These are phyloP conservation scores for Flaveria robusta DNA, from an alignment of 129 eudicot species.

Conservation along the genomic window DNA sequence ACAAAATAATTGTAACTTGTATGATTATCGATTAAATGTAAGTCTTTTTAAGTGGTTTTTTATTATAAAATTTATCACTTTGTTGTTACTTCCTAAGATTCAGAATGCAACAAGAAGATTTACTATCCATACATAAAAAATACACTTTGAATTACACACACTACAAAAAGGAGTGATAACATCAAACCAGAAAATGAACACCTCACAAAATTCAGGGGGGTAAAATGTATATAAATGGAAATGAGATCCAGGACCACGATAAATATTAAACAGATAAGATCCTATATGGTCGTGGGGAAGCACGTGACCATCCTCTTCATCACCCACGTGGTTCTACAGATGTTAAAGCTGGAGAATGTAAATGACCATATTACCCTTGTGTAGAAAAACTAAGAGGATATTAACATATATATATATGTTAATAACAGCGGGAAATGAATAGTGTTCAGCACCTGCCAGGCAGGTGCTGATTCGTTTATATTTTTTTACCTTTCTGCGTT, in stretches of 20 bases:
- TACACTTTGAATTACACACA: background rate
- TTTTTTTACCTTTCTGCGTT: too few relatives aligned
- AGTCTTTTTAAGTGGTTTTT: background rate
- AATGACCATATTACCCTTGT: conserved; percentile 29
- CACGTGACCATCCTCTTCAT: conserved; percentile 37
- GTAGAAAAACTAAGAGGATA: conserved; percentile 1
- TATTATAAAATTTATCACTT: background rate
- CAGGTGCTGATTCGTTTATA: too few relatives aligned
- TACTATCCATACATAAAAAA: background rate
- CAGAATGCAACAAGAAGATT: background rate
- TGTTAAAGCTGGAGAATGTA: conserved; percentile 7
- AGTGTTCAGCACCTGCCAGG: too few relatives aligned
- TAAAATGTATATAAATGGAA: conserved; percentile 6
- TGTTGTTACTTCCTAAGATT: background rate
- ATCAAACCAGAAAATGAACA: background rate
- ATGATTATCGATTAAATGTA: background rate
- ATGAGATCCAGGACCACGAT: conserved; percentile 8
- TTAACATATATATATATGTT: too few relatives aligned
- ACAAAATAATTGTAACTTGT: background rate
- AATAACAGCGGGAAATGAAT: too few relatives aligned
- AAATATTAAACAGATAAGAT: conserved; percentile 22
- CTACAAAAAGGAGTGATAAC: background rate
- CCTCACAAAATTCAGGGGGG: conserved; percentile 8
- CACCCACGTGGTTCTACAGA: conserved; percentile 46
- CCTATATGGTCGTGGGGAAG: conserved; percentile 30